Evolutionary conservation across 306 rosid species (phyloP), one percentile per base, ranked within the genome.

Genomic region (Castanea mollissima): DNA sequence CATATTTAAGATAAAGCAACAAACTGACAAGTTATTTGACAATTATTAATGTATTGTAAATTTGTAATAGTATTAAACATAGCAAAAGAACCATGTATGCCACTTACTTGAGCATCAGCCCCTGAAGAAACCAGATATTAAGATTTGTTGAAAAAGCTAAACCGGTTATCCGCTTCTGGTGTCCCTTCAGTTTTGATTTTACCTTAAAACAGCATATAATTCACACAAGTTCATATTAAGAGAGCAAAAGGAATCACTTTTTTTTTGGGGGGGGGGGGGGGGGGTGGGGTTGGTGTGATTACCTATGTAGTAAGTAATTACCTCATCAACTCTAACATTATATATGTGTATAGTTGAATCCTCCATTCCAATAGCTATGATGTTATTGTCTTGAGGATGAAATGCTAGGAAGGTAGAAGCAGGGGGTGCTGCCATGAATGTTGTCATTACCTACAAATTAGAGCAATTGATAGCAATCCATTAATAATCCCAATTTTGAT

Each of bases 311-410:
- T 58, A 44, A 38, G 74, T 51, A 79, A 63, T 71, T 86, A 94
- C 98, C 98, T 92, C 98, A 82, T 85, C 92, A 73, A 88, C 90
- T 83, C 96, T 83, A 74, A 87, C 91, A 85, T 88, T 90, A 83
- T 89, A 94, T 73, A 94, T 94, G 72, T 87, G 91, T 80, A 94
- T 92, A 74, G 96, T 85, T 69, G 94, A 94, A 82, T 94, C 97
- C 79, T 86, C 96, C 98, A 94, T 94, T 80, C 97, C 97, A 56
- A 92, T 90, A 85, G 98, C 98, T 35, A 94, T 87, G 86, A 94
- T 87, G 88, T 94, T 94, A 85, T 94, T 94, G 89, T 94, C 96
- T 78, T 80, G 87, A 59, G 98, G 98, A 82, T 92, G 92, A 83
- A 94, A 92, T 69, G 96, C 97, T 55, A 92, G 81, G 83, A 82